These are phyloP conservation scores for Usnea hakonensis DNA, from an alignment of 495 filamentous ascomycete species.

Conservation along the genomic window DNA sequence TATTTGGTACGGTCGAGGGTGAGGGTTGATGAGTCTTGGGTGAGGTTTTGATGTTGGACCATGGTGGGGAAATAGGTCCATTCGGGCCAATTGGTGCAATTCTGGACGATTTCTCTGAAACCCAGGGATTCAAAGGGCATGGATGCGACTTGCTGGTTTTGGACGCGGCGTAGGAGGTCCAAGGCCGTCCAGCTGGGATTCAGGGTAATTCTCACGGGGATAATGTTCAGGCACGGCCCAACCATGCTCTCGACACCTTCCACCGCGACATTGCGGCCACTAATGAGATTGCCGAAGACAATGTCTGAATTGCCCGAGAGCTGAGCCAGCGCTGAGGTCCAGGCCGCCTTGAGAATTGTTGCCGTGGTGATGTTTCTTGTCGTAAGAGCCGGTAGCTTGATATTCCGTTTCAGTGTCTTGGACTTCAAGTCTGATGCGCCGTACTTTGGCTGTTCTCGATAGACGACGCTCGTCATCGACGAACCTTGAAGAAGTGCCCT, in stretches of 20 bases:
- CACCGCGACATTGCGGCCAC: constrained; percentile 49
- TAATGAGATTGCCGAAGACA: constrained; percentile 48
- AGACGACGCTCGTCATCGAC: constrained; percentile 41
- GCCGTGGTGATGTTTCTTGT: constrained; percentile 46
- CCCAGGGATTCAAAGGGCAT: constrained; percentile 53
- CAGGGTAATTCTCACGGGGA: constrained; percentile 50
- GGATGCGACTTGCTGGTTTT: constrained; percentile 52
- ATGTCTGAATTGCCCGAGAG: constrained; percentile 44
- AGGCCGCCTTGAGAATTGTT: constrained; percentile 51
- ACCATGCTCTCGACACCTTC: constrained; percentile 47
- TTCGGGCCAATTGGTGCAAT: constrained; percentile 53
- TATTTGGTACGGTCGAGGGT: constrained; percentile 42
- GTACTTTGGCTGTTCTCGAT: constrained; percentile 32
- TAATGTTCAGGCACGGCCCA: constrained; percentile 53
- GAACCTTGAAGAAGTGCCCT: constrained; percentile 36
- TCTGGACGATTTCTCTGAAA: constrained; percentile 49
- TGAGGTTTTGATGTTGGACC: constrained; percentile 44
- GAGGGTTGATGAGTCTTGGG: constrained; percentile 34
- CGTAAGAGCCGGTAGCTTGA: constrained; percentile 33
- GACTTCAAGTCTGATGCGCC: constrained; percentile 35
- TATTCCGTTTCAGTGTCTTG: constrained; percentile 34
- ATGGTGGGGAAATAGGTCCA: constrained; percentile 42
- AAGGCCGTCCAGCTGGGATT: constrained; percentile 40
- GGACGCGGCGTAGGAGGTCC: constrained; percentile 47
- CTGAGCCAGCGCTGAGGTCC: constrained; percentile 47